A percentile compares a stretch with the other conserved stretches of the same genome.
Evolutionary conservation across 1,284 basidiomycete genomes (phyloP).

Genomic region (Irpex rosettiformis): DNA sequence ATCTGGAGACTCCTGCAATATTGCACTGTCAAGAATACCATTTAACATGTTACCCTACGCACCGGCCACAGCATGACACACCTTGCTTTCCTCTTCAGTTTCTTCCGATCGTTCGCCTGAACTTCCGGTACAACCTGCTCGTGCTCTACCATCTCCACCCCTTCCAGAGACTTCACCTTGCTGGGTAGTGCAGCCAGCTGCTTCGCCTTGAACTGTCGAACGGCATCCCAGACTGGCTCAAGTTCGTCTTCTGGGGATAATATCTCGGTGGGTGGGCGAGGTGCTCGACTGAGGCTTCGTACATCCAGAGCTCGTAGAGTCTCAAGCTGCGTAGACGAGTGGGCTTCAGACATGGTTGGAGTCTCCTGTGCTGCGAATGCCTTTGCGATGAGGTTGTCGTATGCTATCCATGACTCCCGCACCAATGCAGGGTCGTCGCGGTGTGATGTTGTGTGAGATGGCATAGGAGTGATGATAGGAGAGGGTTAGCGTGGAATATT

Average conservation of each 20-base stretch:
- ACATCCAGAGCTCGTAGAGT: constrained; percentile 19
- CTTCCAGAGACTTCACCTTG: constrained; percentile 63
- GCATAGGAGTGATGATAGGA: not conserved
- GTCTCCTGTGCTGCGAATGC: constrained; percentile 8
- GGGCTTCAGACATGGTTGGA: constrained; percentile 5
- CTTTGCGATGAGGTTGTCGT: constrained; percentile 13
- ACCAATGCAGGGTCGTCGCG: not conserved
- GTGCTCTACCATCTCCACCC: not conserved
- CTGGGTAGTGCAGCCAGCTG: constrained; percentile 60
- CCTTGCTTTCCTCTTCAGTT: constrained; percentile 20
- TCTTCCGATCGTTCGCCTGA: constrained; percentile 6
- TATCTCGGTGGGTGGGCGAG: constrained; percentile 8
- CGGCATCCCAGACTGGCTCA: constrained; percentile 58
- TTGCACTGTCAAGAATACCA: constrained; percentile 11
- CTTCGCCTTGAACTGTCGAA: constrained; percentile 58
- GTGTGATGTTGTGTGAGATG: not conserved
- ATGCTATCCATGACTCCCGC: constrained; percentile 12
- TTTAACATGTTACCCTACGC: not conserved
- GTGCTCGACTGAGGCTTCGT: not conserved
- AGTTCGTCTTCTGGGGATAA: constrained; percentile 28
- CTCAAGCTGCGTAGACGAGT: constrained; percentile 19
- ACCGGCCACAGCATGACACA: constrained; percentile 1
- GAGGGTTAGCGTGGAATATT: not conserved
- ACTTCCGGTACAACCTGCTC: constrained; percentile 2
- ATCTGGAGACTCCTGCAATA: constrained; percentile 64